Base-by-base conservation (phyloP, 2,329 filamentous ascomycete species). In the Aspergillus nomiae region DNA sequence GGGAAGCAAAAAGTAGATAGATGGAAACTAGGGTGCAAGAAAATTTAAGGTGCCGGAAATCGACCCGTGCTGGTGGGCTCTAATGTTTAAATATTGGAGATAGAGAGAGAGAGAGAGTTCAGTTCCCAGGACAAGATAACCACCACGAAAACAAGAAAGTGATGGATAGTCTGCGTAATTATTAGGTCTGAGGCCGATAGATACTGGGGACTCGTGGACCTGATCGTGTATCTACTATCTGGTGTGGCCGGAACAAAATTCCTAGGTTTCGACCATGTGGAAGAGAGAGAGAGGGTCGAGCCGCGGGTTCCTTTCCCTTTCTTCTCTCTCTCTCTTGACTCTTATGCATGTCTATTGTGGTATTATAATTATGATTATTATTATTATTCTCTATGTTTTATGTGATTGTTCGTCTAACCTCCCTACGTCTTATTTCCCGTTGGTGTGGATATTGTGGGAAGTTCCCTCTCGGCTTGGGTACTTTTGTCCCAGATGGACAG, bases 201-300 rank as follows among this genome's bases (percentile, higher is more conserved):
- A 24, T 19, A 54, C 51, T 54, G 51, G 51, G 24, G 51, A 34
- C 51, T 54, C 51, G 51, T 54, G 51, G 30, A 54, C 36, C 30
- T 36, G 30, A 54, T 54, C 19, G 51, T 36, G 30, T 34, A 36
- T 36, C 21, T 24, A 24, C 21, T 24, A 24, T 24, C 30, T 54
- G 14, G n/a, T 53, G 30, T 54, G 51, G 30, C 24, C 32, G 51
- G 51, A 54, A 54, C 51, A 54, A 54, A 36, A 54, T 21, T 28
- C 51, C 51, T 54, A 24, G 28, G 30, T 54, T 54, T 54, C 16
- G 30, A 8, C 51, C 51, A 54, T 54, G 51, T 54, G 51, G 19
- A 36, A 11, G 28, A 19, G 11, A n/a, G 14, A 11, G 32, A 2
- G 21, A 24, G 21, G 21, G 21, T 24, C 21, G 21, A 24, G 21